Percentiles rank a stretch among this genome's conserved stretches.
These are phyloP conservation scores for Fraxinus floribunda DNA, from an alignment of 305 asterid genomes.

Conservation along the genomic window DNA sequence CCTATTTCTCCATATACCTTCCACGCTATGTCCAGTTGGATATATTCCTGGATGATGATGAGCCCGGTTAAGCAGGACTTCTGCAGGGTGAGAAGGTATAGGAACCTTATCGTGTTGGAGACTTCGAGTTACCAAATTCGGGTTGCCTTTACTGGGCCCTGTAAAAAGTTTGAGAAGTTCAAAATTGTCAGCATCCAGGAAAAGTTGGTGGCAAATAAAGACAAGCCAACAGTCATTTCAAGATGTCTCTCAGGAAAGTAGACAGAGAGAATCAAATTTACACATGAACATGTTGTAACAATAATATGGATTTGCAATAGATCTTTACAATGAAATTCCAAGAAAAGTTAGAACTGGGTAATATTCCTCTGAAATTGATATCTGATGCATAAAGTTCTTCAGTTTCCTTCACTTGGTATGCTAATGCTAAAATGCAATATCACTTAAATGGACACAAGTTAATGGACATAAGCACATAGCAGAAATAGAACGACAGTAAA, in stretches of 20 bases:
- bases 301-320: neutral
- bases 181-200: neutral
- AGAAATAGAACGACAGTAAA: neutral
- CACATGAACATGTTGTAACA: neutral
- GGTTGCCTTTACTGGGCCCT: constrained; percentile 50
- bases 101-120: constrained; percentile 46
- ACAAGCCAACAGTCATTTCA: neutral
- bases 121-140: constrained; percentile 33
- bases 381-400: neutral
- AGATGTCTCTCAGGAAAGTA: neutral
- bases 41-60: constrained; percentile 34
- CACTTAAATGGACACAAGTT: neutral
- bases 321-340: neutral
- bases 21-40: constrained; percentile 38
- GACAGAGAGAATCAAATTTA: neutral
- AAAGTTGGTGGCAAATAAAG: neutral
- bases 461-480: neutral
- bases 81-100: constrained; percentile 36
- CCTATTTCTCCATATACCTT: constrained; percentile 47
- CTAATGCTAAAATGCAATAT: neutral
- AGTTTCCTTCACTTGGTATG: neutral
- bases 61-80: constrained; percentile 38
- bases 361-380: neutral
- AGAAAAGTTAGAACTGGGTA: neutral
- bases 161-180: constrained; percentile 29